Conservation (phyloP, 345 rosid species). For the Eutrema japonicum region DNA sequence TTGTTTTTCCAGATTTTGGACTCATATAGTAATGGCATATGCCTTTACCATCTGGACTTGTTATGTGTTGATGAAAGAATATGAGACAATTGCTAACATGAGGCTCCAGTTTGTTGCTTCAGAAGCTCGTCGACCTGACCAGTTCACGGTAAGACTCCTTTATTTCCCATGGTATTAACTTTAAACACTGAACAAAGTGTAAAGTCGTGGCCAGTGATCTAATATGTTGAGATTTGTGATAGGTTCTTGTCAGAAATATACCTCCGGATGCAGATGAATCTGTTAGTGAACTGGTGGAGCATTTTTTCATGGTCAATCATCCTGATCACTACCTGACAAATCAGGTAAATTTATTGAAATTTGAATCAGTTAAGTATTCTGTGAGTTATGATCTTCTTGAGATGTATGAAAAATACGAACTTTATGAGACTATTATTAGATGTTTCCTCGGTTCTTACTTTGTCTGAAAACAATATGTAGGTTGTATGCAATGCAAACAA, state of each 20-base stretch:
- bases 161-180: background rate
- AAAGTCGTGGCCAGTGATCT: conserved; percentile 1
- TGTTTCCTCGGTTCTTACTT: conserved; percentile 22
- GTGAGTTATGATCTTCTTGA: conserved; percentile 6
- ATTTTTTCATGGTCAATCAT: conserved; percentile 81
- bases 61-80: conserved; percentile 81
- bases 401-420: background rate
- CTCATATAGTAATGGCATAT: conserved; percentile 86
- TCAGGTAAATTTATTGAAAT: conserved; percentile 52
- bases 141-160: conserved; percentile 69
- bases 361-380: background rate
- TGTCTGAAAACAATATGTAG: conserved; percentile 47
- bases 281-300: conserved; percentile 82
- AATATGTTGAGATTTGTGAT: conserved; percentile 26
- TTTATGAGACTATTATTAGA: conserved; percentile 4
- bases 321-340: conserved; percentile 73
- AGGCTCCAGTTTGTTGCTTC: conserved; percentile 86
- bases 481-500: conserved; percentile 89
- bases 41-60: conserved; percentile 91
- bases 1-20: conserved; percentile 71
- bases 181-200: background rate
- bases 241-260: conserved; percentile 89
- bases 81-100: conserved; percentile 75
- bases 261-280: conserved; percentile 89
- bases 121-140: conserved; percentile 84